Evolutionary conservation across 495 filamentous ascomycete genomes (phyloP).

Genomic region (Tricharina praecox): DNA sequence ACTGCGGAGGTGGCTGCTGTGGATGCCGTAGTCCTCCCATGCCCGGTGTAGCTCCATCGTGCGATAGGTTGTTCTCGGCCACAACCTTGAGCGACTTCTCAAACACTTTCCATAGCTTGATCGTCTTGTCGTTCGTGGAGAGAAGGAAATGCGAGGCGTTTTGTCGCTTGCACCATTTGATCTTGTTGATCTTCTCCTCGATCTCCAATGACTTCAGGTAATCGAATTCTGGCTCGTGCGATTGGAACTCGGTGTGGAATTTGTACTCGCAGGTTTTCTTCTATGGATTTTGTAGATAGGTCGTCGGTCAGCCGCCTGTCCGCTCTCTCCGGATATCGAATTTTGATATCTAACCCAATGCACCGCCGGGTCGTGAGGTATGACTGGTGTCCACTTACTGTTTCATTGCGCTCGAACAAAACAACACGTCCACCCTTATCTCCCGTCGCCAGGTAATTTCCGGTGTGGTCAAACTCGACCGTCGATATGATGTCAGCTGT

Average conservation of each 20-base stretch:
- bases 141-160: constrained; percentile 97
- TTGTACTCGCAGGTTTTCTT: constrained; percentile 99
- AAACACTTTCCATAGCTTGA: constrained; percentile 99
- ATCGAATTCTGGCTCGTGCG: constrained; percentile 97
- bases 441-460: constrained; percentile 93
- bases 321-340: no score
- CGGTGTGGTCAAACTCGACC: constrained; percentile 96
- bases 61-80: constrained; percentile 94
- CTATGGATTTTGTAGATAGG: no score
- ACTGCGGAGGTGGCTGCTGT: constrained; percentile 41
- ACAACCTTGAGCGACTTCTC: constrained; percentile 98
- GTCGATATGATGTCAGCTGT: constrained; percentile 97
- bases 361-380: no score
- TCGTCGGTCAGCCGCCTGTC: no score
- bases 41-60: constrained; percentile 38
- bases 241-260: constrained; percentile 99
- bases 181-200: constrained; percentile 99
- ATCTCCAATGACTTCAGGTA: constrained; percentile 98
- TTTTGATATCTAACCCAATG: no score
- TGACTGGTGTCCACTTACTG: constrained; percentile 59
- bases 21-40: constrained; percentile 23
- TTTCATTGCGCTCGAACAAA: constrained; percentile 93
- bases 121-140: constrained; percentile 98
- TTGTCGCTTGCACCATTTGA: constrained; percentile 96
- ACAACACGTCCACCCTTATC: constrained; percentile 96